Evolutionary conservation across 2,329 filamentous ascomycete genomes (phyloP).

Genomic region (Diplocarpon mali): DNA sequence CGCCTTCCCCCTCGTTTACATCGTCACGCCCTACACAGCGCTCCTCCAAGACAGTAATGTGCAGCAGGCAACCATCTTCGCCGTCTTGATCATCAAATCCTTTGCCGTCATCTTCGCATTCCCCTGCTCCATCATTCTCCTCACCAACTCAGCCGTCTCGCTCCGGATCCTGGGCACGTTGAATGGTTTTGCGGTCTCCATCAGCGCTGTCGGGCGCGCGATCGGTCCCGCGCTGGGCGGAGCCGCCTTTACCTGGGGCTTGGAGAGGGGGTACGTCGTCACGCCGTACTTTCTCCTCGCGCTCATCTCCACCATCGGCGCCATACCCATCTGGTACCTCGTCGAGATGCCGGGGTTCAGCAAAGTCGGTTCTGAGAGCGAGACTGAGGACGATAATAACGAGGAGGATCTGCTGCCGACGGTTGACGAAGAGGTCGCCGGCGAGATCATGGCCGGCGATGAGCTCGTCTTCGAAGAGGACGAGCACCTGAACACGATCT

Average conservation of each 20-base stretch:
- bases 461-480: slow-evolving; percentile 12
- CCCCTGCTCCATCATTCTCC: slow-evolving; percentile 77
- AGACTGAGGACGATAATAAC: slow-evolving; percentile 10
- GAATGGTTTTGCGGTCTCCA: slow-evolving; percentile 80
- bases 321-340: slow-evolving; percentile 63
- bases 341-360: slow-evolving; percentile 61
- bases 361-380: slow-evolving; percentile 27
- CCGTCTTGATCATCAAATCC: slow-evolving; percentile 63
- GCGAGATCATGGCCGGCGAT: slow-evolving; percentile 16
- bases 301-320: slow-evolving; percentile 49
- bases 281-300: slow-evolving; percentile 75
- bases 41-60: slow-evolving; percentile 38
- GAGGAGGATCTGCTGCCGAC: slow-evolving; percentile 13
- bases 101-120: slow-evolving; percentile 74
- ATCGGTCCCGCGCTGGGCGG: slow-evolving; percentile 67
- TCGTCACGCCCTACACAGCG: slow-evolving; percentile 71
- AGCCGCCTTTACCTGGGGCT: slow-evolving; percentile 62
- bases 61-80: slow-evolving; percentile 53
- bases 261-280: slow-evolving; percentile 64
- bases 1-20: slow-evolving; percentile 63
- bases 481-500: slow-evolving; percentile 9
- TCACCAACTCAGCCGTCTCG: slow-evolving; percentile 76
- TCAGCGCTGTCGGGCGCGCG: slow-evolving; percentile 70
- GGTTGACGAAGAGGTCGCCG: slow-evolving; percentile 11
- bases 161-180: slow-evolving; percentile 72